phyloP scores from a whole-genome alignment of 345 rosid species.

The Gossypium herbaceum region DNA sequence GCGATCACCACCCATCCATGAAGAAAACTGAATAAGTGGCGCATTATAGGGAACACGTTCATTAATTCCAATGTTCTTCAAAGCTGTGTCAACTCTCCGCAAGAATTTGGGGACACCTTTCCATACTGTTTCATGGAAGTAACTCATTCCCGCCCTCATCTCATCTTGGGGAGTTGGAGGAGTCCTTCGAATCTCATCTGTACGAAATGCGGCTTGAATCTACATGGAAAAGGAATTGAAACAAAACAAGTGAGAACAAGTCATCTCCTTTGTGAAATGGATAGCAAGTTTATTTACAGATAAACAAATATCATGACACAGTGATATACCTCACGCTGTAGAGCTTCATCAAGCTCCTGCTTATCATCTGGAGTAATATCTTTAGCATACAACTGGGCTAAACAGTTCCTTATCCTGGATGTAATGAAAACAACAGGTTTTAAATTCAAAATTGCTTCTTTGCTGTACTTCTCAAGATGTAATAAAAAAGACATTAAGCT shows the following conservation, averaged over 20 bases:
- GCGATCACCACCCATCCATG: conserved; percentile 99
- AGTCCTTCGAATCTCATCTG: conserved; percentile 97
- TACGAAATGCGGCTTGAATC: conserved; percentile 99
- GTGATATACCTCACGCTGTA: conserved; percentile 74
- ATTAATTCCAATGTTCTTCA: conserved; percentile 88
- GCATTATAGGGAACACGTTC: conserved; percentile 98
- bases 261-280: neutral
- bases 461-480: neutral
- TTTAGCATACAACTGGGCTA: conserved; percentile 85
- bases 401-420: conserved; percentile 77
- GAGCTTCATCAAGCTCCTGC: conserved; percentile 97
- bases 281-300: neutral
- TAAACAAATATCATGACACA: neutral
- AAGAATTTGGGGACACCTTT: conserved; percentile 97
- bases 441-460: neutral
- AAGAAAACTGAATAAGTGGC: conserved; percentile 95
- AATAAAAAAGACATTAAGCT: neutral
- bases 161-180: conserved; percentile 99
- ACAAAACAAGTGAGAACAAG: conserved; percentile 8
- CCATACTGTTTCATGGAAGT: conserved; percentile 99
- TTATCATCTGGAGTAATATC: conserved; percentile 97
- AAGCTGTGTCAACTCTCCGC: conserved; percentile 96
- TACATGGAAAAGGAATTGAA: conserved; percentile 14
- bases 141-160: conserved; percentile 99
- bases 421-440: neutral